phyloP scores from a whole-genome alignment of 2,329 filamentous ascomycete genomes.

The Periconia macrospinosa region DNA sequence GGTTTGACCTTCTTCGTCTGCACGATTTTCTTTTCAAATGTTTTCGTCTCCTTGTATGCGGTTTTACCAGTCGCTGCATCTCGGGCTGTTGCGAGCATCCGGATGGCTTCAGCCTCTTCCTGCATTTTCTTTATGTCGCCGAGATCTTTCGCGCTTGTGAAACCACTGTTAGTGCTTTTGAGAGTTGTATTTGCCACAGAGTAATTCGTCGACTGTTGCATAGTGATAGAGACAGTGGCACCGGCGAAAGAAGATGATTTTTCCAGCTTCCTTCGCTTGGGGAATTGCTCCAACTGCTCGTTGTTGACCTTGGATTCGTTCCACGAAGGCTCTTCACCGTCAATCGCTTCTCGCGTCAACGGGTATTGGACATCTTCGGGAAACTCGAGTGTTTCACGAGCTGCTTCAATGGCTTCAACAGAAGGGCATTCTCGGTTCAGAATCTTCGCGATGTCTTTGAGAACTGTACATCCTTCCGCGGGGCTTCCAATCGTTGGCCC shows the following conservation, averaged over 20 bases:
- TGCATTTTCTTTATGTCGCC: constrained; percentile 41
- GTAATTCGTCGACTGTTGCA: constrained; percentile 31
- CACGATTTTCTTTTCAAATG: constrained; percentile 17
- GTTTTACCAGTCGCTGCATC: constrained; percentile 20
- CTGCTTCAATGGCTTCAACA: constrained; percentile 36
- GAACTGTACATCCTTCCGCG: constrained; percentile 62
- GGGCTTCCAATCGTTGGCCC: constrained; percentile 75
- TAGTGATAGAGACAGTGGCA: constrained; percentile 26
- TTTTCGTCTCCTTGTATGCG: constrained; percentile 30
- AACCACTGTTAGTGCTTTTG: constrained; percentile 27
- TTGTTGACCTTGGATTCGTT: constrained; percentile 5
- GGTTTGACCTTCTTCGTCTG: constrained; percentile 33
- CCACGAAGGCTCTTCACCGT: constrained; percentile 28
- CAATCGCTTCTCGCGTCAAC: constrained; percentile 37
- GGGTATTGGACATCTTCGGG: constrained; percentile 41
- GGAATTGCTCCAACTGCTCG: constrained; percentile 9
- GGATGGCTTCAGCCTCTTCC: constrained; percentile 37
- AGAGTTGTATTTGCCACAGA: constrained; percentile 29
- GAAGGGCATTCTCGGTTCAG: constrained; percentile 65
- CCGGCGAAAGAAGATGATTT: constrained; percentile 4
- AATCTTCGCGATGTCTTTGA: constrained; percentile 71
- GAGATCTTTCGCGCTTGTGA: constrained; percentile 42
- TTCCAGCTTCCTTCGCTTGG: constrained; percentile 35
- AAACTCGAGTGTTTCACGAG: constrained; percentile 26
- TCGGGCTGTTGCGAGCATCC: constrained; percentile 24